Evolutionary conservation across 2,329 filamentous ascomycete species (phyloP), one percentile per base, ranked within the genome.

Genomic region (Zasmidium angulare): DNA sequence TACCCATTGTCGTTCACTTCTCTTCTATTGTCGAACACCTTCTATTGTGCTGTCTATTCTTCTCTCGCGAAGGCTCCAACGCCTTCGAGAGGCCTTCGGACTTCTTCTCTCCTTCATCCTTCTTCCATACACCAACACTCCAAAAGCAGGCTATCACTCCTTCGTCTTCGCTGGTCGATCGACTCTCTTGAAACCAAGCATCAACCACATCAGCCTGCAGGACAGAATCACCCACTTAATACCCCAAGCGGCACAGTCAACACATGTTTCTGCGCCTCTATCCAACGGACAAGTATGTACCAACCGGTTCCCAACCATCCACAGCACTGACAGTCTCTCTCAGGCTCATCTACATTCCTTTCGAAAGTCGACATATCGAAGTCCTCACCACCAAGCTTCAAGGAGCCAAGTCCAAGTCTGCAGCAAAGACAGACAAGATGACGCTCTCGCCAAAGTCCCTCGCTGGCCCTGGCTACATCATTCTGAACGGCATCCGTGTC

Each of bases 401-500:
- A 48, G 59, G 58, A 19, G 60, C 58, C 48, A 63, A 64, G 48
- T 54, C 48, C 46, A 56, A 64, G 47, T 56, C 56, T 43, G 57
- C 58, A 17, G 48, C 66, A 40, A 64, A 66, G 29, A 55, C 55
- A 20, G 46, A 59, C 60, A 72, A 65, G 55, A 77, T 77, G 74
- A 71, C 77, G 56, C 74, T 81, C 62, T 79, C 78, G 59, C 72
- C 74, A 51, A 78, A 81, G 66, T 74, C 75, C 59, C 76, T 81
- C 72, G 79, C 79, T 64, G 80, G 80, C 57, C 78, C 79, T 68
- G 80, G 80, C 69, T 82, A 80, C 70, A 79, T 82, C 63, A 80
- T 82, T 59, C 78, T 82, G 62, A 82, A 82, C 65, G 69, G 78
- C 56, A 69, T 81, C 54, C 77, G 80, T 19, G 78, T 72, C 23